phyloP scores from a whole-genome alignment of 257 asterid species.

The Buddleja alternifolia region DNA sequence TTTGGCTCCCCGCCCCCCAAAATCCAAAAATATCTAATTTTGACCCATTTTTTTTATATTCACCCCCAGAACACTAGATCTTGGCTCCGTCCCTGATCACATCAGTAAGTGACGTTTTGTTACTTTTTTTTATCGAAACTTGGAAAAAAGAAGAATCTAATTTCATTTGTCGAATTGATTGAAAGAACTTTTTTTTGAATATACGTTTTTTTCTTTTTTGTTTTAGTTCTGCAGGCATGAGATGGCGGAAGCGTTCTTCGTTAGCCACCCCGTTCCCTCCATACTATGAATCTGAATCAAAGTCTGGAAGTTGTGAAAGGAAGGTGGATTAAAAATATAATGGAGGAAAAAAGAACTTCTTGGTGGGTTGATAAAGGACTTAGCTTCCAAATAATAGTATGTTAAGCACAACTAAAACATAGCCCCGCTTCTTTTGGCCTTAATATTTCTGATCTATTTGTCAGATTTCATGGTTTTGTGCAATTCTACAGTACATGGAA shows the following conservation, averaged over 20 bases:
- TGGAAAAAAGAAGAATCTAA: too few relatives aligned
- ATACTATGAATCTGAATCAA: slow-evolving; percentile 31
- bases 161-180: too few relatives aligned
- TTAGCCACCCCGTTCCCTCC: slow-evolving; percentile 28
- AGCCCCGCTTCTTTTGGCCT: not conserved
- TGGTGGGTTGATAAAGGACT: slow-evolving; percentile 17
- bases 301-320: slow-evolving; percentile 40
- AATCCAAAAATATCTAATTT: too few relatives aligned
- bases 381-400: slow-evolving; percentile 15
- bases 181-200: not conserved
- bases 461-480: too few relatives aligned
- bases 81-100: too few relatives aligned
- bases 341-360: slow-evolving; percentile 26
- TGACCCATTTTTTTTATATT: too few relatives aligned
- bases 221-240: slow-evolving; percentile 40
- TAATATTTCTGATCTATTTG: too few relatives aligned
- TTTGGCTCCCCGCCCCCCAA: too few relatives aligned
- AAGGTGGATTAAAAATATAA: slow-evolving; percentile 41
- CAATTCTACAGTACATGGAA: too few relatives aligned
- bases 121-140: not conserved
- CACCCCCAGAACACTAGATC: too few relatives aligned
- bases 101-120: slow-evolving; percentile 29
- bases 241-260: slow-evolving; percentile 39
- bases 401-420: not conserved
- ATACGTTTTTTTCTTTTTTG: not conserved